These are phyloP conservation scores for Plasmodium adleri DNA, from an alignment of 169 alveolate genomes.

Conservation along the genomic window DNA sequence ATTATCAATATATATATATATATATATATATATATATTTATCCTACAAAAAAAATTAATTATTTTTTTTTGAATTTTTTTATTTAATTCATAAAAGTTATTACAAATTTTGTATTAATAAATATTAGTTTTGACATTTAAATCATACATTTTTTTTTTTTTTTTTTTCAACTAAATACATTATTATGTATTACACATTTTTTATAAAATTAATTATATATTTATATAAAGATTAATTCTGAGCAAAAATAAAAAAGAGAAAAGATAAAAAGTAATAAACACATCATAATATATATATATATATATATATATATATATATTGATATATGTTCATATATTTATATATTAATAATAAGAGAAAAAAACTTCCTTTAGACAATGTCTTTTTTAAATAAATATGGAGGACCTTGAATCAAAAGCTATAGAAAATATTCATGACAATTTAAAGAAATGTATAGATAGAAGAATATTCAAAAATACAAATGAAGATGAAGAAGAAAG, in stretches of 20 bases:
- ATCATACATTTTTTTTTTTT: too few species aligned
- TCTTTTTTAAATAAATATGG: constrained; percentile 19
- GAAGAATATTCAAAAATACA: neutral
- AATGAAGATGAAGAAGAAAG: constrained; percentile 8
- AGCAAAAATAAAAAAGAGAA: neutral
- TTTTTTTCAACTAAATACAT: too few species aligned
- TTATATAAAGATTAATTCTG: neutral
- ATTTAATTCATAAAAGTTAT: too few species aligned
- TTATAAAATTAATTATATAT: too few species aligned
- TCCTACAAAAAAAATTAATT: too few species aligned
- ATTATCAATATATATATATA: too few species aligned
- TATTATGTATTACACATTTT: too few species aligned
- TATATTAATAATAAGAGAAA: neutral
- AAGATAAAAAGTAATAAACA: neutral
- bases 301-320: neutral
- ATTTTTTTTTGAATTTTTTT: too few species aligned
- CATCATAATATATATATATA: neutral
- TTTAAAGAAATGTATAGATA: constrained; percentile 29
- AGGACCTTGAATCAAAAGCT: constrained; percentile 32
- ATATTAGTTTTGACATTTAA: too few species aligned
- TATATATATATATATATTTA: too few species aligned
- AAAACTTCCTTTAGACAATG: neutral
- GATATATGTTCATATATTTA: neutral
- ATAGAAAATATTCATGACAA: constrained; percentile 55
- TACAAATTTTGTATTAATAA: too few species aligned